Evolutionary conservation across 768 basidiomycete genomes (phyloP).

Genomic region (Leccinellum luteum): DNA sequence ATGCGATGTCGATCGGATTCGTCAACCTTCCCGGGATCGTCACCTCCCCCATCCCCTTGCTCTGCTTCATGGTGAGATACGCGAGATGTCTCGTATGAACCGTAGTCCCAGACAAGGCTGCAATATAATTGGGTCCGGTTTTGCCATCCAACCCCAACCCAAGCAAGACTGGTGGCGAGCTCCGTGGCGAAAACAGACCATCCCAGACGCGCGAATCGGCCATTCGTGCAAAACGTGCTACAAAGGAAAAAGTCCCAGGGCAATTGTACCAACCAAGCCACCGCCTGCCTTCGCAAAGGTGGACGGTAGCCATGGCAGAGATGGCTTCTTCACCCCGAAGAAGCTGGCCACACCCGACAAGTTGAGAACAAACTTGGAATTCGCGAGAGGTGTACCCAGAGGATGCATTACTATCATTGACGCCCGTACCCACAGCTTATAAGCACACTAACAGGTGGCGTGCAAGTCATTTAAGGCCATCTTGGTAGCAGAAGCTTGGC

Average conservation of each 20-base stretch:
- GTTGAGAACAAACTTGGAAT: constrained; percentile 21
- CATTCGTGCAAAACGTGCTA: constrained; percentile 31
- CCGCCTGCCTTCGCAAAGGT: constrained; percentile 30
- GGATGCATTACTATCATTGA: constrained; percentile 17
- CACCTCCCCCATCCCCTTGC: constrained; percentile 6
- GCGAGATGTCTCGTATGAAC: constrained; percentile 23
- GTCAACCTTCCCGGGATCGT: constrained; percentile 21
- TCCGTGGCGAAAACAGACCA: constrained; percentile 20
- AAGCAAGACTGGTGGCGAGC: constrained; percentile 18
- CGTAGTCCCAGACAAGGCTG: constrained; percentile 24
- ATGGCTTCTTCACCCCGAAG: constrained; percentile 37
- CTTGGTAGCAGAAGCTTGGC: background rate
- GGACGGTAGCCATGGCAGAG: constrained; percentile 34
- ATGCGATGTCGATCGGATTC: constrained; percentile 16
- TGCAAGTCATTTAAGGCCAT: background rate
- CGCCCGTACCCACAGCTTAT: background rate
- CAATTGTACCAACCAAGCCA: constrained; percentile 40
- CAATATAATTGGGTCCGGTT: constrained; percentile 27
- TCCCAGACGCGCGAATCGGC: constrained; percentile 26
- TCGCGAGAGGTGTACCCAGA: constrained; percentile 11
- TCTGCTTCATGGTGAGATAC: constrained; percentile 17
- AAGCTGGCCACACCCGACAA: constrained; percentile 33
- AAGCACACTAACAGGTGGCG: background rate
- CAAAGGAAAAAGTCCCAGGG: constrained; percentile 32
- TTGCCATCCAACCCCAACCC: constrained; percentile 31